Conservation (phyloP, 257 asterid genomes). For the Avicennia marina region DNA sequence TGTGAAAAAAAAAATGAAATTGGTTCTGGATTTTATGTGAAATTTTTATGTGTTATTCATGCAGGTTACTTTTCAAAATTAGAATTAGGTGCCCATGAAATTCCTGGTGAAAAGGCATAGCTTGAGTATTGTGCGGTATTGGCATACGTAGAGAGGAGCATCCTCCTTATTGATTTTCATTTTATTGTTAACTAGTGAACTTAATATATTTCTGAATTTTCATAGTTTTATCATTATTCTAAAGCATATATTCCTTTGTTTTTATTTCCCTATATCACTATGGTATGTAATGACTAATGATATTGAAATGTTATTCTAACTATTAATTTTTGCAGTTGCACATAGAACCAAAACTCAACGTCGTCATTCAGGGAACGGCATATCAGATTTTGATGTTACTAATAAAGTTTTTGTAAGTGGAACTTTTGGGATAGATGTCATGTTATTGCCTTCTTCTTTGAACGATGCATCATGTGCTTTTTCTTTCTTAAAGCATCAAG, state of each 20-base stretch:
- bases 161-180: no score
- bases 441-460: slow-evolving; percentile 20
- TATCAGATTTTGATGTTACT: slow-evolving; percentile 30
- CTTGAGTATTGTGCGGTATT: no score
- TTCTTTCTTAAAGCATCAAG: slow-evolving; percentile 19
- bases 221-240: no score
- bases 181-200: no score
- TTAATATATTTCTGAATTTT: no score
- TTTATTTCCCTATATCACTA: not conserved
- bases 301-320: slow-evolving; percentile 1
- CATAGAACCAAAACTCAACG: slow-evolving; percentile 22
- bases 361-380: slow-evolving; percentile 23
- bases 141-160: no score
- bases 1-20: no score
- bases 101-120: no score
- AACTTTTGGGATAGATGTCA: slow-evolving; percentile 16
- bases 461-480: slow-evolving; percentile 15
- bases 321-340: slow-evolving; percentile 50
- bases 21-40: no score
- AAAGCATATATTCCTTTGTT: slow-evolving; percentile 1
- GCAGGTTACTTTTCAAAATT: no score
- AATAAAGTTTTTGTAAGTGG: slow-evolving; percentile 23
- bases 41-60: no score
- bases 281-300: not conserved
- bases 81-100: no score